Evolutionary conservation across 169 alveolate genomes (phyloP), one percentile per base, ranked within the genome.

Genomic region (Cryptosporidium ubiquitum): DNA sequence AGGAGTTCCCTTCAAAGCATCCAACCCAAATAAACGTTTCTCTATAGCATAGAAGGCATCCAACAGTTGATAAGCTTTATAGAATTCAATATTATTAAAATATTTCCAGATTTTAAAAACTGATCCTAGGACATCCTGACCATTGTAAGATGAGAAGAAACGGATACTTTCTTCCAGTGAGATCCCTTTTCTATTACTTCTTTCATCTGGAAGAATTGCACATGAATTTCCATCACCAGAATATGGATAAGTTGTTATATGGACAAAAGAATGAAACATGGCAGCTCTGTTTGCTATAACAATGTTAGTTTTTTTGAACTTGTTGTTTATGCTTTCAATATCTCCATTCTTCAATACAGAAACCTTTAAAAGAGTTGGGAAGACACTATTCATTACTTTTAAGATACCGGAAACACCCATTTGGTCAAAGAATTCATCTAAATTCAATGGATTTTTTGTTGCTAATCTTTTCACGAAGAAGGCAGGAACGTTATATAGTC

Each of bases 201-300:
- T 0, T 26, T 18, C 66, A 0, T n/a, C 29, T 55, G 66, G 35
- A 26, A 26, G 29, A 55, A 23, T 26, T 0, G 66, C 66, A 26
- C 35, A 55, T 7, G 66, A 55, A n/a, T 20, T 9, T 23, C 37
- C 39, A n/a, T 55, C 26, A 0, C 20, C 18, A 1, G 31, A 23
- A 16, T 57, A 18, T 20, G 55, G 40, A n/a, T n/a, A 16, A 3
- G 85, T 73, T 1, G 85, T 12, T 5, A 57, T 51, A 18, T 73
- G 26, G 6, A 68, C 23, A 1, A 73, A 73, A 20, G 64, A 52
- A 33, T 73, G 57, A 35, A 73, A 73, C 5, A 33, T 16, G 1
- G 85, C 85, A 20, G 85, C 85, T 26, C 85, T 52, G 70, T 73
- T 73, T n/a, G 85, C 85, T 6, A 57, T 33, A 10, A 1, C 2